A percentile compares a stretch with the other conserved stretches of the same genome.
These are phyloP conservation scores for Cutaneotrichosporon mucoides DNA, from an alignment of 1,284 basidiomycete genomes.

Conservation along the genomic window DNA sequence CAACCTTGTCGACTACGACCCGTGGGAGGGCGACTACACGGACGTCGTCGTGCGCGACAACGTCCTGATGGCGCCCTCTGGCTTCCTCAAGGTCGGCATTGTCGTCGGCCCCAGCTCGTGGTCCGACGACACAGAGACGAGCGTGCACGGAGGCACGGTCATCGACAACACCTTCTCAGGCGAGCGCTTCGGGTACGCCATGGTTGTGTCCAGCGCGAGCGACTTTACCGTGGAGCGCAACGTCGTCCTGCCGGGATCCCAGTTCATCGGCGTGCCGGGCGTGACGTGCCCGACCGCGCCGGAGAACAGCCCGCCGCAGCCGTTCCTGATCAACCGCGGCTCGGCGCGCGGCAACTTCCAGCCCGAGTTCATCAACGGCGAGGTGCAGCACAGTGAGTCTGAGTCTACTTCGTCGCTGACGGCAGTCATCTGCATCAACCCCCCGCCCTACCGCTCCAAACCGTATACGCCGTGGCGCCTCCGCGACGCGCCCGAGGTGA, in stretches of 20 bases:
- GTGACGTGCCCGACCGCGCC: slow-evolving; percentile 45
- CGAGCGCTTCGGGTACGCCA: slow-evolving; percentile 46
- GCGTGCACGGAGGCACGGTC: slow-evolving; percentile 43
- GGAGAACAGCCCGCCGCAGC: slow-evolving; percentile 42
- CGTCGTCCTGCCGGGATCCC: slow-evolving; percentile 27
- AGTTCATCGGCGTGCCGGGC: slow-evolving; percentile 43
- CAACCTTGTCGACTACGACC: slow-evolving; percentile 50
- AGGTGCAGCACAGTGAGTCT: slow-evolving; percentile 50
- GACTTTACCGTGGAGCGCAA: slow-evolving; percentile 45
- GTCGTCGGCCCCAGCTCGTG: slow-evolving; percentile 49
- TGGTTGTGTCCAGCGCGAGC: slow-evolving; percentile 46
- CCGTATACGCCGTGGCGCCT: slow-evolving; percentile 45
- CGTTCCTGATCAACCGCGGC: slow-evolving; percentile 47
- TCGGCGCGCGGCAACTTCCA: slow-evolving; percentile 45
- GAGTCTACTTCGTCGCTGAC: not conserved
- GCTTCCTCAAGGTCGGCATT: slow-evolving; percentile 48
- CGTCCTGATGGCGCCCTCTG: slow-evolving; percentile 41
- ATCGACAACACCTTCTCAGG: slow-evolving; percentile 45
- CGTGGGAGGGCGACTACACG: slow-evolving; percentile 49
- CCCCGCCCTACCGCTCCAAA: slow-evolving; percentile 33
- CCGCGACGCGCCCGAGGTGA: slow-evolving; percentile 41
- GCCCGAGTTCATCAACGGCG: slow-evolving; percentile 49
- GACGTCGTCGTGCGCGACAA: slow-evolving; percentile 44
- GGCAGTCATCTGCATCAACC: slow-evolving; percentile 49
- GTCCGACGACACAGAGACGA: slow-evolving; percentile 48